These are phyloP conservation scores for Coccomyxa sp. DNA, from an alignment of 139 green algal genomes.

Conservation along the genomic window DNA sequence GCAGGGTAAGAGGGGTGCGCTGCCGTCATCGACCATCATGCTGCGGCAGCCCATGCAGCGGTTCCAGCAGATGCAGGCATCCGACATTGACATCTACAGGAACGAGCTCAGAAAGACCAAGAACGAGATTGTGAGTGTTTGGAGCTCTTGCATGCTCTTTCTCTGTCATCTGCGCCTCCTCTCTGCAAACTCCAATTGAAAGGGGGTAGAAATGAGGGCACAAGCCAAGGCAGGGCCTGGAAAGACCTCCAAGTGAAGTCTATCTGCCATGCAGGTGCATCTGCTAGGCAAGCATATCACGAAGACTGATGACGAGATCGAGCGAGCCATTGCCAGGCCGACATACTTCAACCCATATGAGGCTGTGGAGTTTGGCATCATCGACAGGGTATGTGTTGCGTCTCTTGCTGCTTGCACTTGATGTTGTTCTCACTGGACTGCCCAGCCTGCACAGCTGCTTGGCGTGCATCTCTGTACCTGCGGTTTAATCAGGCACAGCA, in stretches of 20 bases:
- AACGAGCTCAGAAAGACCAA: constrained; percentile 90
- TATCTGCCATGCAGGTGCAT: constrained; percentile 22
- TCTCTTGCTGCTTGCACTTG: too few relatives aligned
- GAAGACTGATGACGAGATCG: constrained; percentile 76
- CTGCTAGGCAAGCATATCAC: constrained; percentile 75
- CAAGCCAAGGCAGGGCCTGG: background rate
- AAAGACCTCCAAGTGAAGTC: too few relatives aligned
- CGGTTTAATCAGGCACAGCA: too few relatives aligned
- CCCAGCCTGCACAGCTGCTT: too few relatives aligned
- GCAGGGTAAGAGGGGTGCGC: constrained; percentile 82
- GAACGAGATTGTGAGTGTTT: constrained; percentile 63
- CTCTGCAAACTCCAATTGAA: background rate
- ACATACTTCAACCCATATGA: constrained; percentile 91
- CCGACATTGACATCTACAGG: constrained; percentile 96
- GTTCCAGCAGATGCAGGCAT: constrained; percentile 83
- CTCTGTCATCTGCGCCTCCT: background rate
- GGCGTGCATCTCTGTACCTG: too few relatives aligned
- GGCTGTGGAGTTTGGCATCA: constrained; percentile 88
- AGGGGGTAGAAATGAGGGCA: background rate
- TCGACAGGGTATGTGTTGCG: constrained; percentile 73
- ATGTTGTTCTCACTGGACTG: too few relatives aligned
- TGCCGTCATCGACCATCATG: constrained; percentile 96
- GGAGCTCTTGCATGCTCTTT: background rate
- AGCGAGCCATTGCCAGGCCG: constrained; percentile 79
- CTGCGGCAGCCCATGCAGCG: constrained; percentile 92